Conservation (phyloP, 1,139 yeast species). For the Blastobotrys elegans region DNA sequence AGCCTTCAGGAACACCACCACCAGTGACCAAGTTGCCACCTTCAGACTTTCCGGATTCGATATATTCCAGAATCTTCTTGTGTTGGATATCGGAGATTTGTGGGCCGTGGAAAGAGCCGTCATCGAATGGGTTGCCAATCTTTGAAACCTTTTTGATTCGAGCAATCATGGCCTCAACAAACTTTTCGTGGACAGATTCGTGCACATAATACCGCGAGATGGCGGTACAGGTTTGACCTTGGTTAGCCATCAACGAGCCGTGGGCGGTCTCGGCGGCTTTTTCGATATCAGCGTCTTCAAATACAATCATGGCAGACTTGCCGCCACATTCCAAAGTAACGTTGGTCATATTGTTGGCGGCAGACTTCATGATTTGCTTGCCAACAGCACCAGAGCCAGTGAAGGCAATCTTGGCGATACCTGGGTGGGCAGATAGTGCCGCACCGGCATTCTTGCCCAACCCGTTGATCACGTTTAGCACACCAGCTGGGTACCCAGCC, state of each 20-base stretch:
- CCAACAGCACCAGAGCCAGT: slow-evolving; percentile 87
- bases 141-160: slow-evolving; percentile 54
- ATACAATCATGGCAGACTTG: slow-evolving; percentile 74
- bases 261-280: slow-evolving; percentile 54
- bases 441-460: slow-evolving; percentile 68
- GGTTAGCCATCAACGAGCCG: slow-evolving; percentile 63
- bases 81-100: slow-evolving; percentile 74
- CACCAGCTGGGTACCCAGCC: slow-evolving; percentile 78
- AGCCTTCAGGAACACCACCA: slow-evolving; percentile 80
- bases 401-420: slow-evolving; percentile 74
- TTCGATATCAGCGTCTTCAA: slow-evolving; percentile 64
- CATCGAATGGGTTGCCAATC: slow-evolving; percentile 74
- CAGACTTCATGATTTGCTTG: slow-evolving; percentile 65
- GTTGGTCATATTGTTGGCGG: slow-evolving; percentile 71
- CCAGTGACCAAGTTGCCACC: slow-evolving; percentile 76
- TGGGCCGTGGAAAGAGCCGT: slow-evolving; percentile 73
- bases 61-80: slow-evolving; percentile 67
- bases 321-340: slow-evolving; percentile 83
- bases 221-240: slow-evolving; percentile 85
- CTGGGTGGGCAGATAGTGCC: slow-evolving; percentile 63
- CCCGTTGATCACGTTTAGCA: slow-evolving; percentile 67
- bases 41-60: slow-evolving; percentile 65
- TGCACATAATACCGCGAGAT: slow-evolving; percentile 78
- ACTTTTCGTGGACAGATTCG: slow-evolving; percentile 64
- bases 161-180: slow-evolving; percentile 49